Percentiles rank a stretch among this genome's conserved stretches.
Conservation (phyloP, 1,284 basidiomycete genomes). For the Trichosporon ovoides region DNA sequence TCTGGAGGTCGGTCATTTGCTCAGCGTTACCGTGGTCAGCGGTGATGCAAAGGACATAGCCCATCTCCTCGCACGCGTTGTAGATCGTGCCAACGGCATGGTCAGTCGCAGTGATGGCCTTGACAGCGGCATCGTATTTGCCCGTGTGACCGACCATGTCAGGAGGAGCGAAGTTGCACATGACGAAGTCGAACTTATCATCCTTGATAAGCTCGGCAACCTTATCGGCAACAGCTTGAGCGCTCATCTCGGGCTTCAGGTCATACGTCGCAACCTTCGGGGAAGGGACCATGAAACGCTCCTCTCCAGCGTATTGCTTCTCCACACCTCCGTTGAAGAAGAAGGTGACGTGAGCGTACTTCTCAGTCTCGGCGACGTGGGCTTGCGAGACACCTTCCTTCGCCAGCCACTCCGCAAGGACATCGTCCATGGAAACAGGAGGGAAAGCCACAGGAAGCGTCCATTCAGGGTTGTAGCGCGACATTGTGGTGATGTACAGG, state of each 20-base stretch:
- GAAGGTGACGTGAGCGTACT: slow-evolving; percentile 92
- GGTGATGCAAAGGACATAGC: slow-evolving; percentile 77
- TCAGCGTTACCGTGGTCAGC: slow-evolving; percentile 82
- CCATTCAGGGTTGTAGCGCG: slow-evolving; percentile 83
- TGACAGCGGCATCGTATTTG: slow-evolving; percentile 78
- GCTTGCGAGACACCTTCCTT: slow-evolving; percentile 75
- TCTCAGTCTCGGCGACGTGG: slow-evolving; percentile 86
- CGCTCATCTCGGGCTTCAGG: slow-evolving; percentile 78
- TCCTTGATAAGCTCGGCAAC: slow-evolving; percentile 74
- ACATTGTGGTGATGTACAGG: slow-evolving; percentile 83
- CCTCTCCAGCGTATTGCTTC: slow-evolving; percentile 77
- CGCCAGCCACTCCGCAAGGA: slow-evolving; percentile 80
- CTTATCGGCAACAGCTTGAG: slow-evolving; percentile 76
- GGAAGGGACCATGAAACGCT: slow-evolving; percentile 78
- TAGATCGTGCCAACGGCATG: slow-evolving; percentile 77
- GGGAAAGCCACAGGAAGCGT: slow-evolving; percentile 82
- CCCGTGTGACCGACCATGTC: slow-evolving; percentile 94
- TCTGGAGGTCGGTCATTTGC: slow-evolving; percentile 79
- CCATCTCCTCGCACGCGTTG: slow-evolving; percentile 73
- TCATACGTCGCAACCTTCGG: slow-evolving; percentile 88
- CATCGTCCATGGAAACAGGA: slow-evolving; percentile 82
- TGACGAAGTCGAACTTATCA: slow-evolving; percentile 72
- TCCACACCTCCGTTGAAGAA: slow-evolving; percentile 95
- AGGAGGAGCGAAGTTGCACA: slow-evolving; percentile 93
- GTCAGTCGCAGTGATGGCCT: slow-evolving; percentile 76